A percentile compares a stretch with the other conserved stretches of the same genome.
Conservation (phyloP, 2,329 filamentous ascomycete genomes). For the Aureobasidium leucospermi region DNA sequence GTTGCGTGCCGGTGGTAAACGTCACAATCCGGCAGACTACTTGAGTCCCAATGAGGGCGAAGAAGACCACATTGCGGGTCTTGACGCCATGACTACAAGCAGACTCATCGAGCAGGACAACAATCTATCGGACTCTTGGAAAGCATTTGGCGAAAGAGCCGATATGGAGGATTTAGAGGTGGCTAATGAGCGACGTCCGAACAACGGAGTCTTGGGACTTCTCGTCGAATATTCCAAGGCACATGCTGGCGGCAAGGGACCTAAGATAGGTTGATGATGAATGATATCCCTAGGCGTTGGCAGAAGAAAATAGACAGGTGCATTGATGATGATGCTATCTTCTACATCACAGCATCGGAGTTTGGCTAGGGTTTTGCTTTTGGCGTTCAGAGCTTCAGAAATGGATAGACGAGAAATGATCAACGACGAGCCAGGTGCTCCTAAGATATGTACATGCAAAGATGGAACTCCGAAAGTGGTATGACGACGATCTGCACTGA, state of each 20-base stretch:
- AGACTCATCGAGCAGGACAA: conserved; percentile 17
- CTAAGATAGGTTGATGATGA: conserved; percentile 11
- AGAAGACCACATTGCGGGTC: conserved; percentile 1
- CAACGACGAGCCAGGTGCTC: neutral
- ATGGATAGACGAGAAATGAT: neutral
- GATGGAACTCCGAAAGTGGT: too few relatives aligned
- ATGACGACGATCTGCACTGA: too few relatives aligned
- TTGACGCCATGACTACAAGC: conserved; percentile 15
- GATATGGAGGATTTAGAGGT: neutral
- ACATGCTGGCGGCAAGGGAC: conserved; percentile 15
- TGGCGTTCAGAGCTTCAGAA: neutral
- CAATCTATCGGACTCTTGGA: conserved; percentile 16
- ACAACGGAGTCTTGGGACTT: conserved; percentile 16
- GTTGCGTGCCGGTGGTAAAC: neutral
- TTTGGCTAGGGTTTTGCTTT: neutral
- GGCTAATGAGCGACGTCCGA: neutral
- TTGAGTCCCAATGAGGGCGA: conserved; percentile 5
- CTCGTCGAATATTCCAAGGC: conserved; percentile 17
- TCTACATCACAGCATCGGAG: neutral
- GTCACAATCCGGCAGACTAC: neutral
- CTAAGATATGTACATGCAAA: too few relatives aligned
- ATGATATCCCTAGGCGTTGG: neutral
- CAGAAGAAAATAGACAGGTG: too few relatives aligned
- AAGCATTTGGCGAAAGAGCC: neutral
- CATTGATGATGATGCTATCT: too few relatives aligned